These are phyloP conservation scores for Candida tammaniensis DNA, from an alignment of 805 yeast species.

Conservation along the genomic window DNA sequence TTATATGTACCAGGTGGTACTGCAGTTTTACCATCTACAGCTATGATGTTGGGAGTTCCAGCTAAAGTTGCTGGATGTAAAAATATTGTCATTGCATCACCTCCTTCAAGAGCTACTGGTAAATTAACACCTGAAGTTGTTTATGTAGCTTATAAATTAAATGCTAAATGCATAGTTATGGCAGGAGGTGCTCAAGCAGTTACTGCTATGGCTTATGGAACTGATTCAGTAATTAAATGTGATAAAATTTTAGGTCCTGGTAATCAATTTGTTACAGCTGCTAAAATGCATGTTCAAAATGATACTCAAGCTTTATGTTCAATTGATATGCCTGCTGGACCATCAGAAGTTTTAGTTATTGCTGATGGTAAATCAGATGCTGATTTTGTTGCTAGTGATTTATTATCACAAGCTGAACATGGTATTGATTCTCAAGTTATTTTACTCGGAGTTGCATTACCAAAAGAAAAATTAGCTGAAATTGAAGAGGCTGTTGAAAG, in stretches of 20 bases:
- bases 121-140: constrained; percentile 94
- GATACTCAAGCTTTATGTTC: constrained; percentile 94
- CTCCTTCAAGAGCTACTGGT: constrained; percentile 88
- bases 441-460: constrained; percentile 75
- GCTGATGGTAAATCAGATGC: constrained; percentile 89
- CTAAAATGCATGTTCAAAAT: constrained; percentile 95
- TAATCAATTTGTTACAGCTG: constrained; percentile 98
- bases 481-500: constrained; percentile 79
- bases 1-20: constrained; percentile 98
- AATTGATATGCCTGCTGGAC: constrained; percentile 99
- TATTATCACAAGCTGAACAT: constrained; percentile 97
- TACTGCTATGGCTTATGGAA: constrained; percentile 98
- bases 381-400: constrained; percentile 94
- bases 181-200: constrained; percentile 99
- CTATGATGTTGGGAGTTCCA: constrained; percentile 97
- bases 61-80: constrained; percentile 97
- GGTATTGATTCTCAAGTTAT: constrained; percentile 98
- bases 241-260: constrained; percentile 99
- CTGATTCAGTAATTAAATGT: constrained; percentile 86
- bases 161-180: constrained; percentile 83
- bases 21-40: constrained; percentile 96
- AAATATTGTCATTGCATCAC: constrained; percentile 89
- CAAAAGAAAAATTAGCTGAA: constrained; percentile 54
- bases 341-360: constrained; percentile 94
- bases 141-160: constrained; percentile 93